These are phyloP conservation scores for Aspergillus amoenus DNA, from an alignment of 2,329 filamentous ascomycete genomes.

Conservation along the genomic window DNA sequence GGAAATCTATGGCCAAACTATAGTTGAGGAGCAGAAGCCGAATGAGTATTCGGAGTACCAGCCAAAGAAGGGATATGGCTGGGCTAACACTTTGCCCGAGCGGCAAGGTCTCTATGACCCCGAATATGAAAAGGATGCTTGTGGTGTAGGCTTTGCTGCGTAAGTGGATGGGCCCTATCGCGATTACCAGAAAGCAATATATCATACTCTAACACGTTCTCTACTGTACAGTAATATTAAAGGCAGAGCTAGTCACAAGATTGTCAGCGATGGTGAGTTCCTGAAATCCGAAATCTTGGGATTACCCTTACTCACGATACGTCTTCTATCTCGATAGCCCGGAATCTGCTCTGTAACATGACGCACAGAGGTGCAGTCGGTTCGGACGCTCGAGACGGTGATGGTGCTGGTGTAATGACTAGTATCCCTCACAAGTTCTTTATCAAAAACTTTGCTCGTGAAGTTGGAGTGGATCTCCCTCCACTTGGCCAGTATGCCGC, in stretches of 20 bases:
- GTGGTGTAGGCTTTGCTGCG: conserved; percentile 98
- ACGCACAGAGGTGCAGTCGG: conserved; percentile 98
- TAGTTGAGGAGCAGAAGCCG: conserved; percentile 44
- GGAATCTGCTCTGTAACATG: conserved; percentile 98
- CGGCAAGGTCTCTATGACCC: conserved; percentile 99
- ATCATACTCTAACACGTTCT: conserved; percentile 10
- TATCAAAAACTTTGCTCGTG: conserved; percentile 93
- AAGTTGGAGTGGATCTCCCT: conserved; percentile 84
- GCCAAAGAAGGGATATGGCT: conserved; percentile 70
- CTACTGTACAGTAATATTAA: conserved; percentile 76
- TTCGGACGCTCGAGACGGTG: conserved; percentile 95
- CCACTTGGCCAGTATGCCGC: conserved; percentile 91
- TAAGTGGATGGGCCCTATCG: conserved; percentile 49
- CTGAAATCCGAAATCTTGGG: not conserved
- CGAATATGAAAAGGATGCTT: conserved; percentile 95
- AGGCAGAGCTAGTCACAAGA: conserved; percentile 95
- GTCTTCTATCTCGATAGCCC: conserved; percentile 54
- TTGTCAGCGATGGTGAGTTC: conserved; percentile 88
- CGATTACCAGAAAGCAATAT: conserved; percentile 5
- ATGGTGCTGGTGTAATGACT: conserved; percentile 99
- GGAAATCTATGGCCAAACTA: conserved; percentile 48
- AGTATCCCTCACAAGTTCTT: conserved; percentile 99
- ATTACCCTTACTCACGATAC: conserved; percentile 31
- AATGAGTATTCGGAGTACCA: conserved; percentile 54
- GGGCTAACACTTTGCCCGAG: conserved; percentile 92